Evolutionary conservation across 257 asterid species (phyloP).

Genomic region (Petunia axillaris): DNA sequence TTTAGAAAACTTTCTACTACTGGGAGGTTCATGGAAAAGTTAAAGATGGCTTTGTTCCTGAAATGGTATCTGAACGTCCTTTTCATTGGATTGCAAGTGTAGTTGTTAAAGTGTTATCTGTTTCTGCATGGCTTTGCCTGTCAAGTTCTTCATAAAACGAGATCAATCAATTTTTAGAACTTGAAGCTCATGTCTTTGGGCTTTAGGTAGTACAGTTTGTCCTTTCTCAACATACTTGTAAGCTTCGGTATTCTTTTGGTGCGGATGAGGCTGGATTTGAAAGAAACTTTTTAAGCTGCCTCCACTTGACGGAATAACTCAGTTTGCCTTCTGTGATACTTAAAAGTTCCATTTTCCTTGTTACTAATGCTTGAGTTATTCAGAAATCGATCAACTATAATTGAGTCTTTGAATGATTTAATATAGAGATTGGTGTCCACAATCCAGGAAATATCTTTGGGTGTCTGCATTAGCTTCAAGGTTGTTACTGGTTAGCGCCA

Average conservation of each 20-base stretch:
- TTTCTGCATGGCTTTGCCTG: constrained; percentile 6
- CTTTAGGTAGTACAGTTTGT: not conserved
- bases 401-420: not conserved
- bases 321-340: not conserved
- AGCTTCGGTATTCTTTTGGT: not conserved
- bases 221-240: not conserved
- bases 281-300: constrained; percentile 5
- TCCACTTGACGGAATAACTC: not conserved
- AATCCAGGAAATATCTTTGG: not conserved
- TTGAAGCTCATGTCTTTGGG: not conserved
- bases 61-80: not conserved
- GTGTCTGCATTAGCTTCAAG: constrained; percentile 13
- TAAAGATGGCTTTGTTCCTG: not conserved
- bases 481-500: not conserved
- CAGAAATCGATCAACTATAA: not conserved
- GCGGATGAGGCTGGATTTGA: not conserved
- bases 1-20: not conserved
- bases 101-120: not conserved
- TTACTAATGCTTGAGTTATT: not conserved
- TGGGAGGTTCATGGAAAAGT: not conserved
- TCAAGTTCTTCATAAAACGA: not conserved
- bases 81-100: not conserved
- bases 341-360: not conserved
- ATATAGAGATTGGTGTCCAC: constrained; percentile 9
- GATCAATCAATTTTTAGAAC: constrained; percentile 7